Percentiles rank a stretch among this genome's conserved stretches.
phyloP scores from a whole-genome alignment of 805 yeast species.

The Myxozyma geophila region DNA sequence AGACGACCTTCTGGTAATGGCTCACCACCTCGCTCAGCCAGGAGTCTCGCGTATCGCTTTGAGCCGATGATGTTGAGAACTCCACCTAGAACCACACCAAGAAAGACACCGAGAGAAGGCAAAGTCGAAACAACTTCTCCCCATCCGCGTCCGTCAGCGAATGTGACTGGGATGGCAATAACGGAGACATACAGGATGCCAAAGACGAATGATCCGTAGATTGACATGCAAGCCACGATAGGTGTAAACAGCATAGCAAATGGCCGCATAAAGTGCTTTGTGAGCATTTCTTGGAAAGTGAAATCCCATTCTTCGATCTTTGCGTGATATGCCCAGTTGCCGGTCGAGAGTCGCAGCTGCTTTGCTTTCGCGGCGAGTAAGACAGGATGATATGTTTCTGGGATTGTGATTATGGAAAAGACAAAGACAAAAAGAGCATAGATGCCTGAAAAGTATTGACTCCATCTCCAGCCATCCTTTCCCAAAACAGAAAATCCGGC shows the following conservation, averaged over 20 bases:
- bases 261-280: conserved; percentile 78
- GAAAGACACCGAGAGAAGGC: conserved; percentile 45
- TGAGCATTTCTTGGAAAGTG: conserved; percentile 66
- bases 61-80: conserved; percentile 41
- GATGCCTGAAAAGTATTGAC: conserved; percentile 57
- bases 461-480: conserved; percentile 61
- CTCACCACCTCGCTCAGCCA: conserved; percentile 50
- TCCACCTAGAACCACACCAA: conserved; percentile 46
- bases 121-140: conserved; percentile 42
- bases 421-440: conserved; percentile 45
- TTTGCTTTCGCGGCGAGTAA: conserved; percentile 70
- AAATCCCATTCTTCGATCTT: conserved; percentile 86
- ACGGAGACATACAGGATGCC: conserved; percentile 52
- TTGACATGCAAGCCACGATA: conserved; percentile 48
- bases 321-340: conserved; percentile 83
- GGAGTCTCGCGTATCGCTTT: conserved; percentile 41
- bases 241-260: conserved; percentile 68
- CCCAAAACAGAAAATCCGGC: conserved; percentile 53
- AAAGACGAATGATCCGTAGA: conserved; percentile 51
- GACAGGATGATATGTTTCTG: conserved; percentile 48
- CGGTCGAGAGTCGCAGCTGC: conserved; percentile 73
- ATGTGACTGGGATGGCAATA: conserved; percentile 48
- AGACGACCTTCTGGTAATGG: conserved; percentile 66
- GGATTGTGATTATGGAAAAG: conserved; percentile 46
- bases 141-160: conserved; percentile 45